Conservation (phyloP, 108 stramenopile genomes). For the Heterococcus sp. region DNA sequence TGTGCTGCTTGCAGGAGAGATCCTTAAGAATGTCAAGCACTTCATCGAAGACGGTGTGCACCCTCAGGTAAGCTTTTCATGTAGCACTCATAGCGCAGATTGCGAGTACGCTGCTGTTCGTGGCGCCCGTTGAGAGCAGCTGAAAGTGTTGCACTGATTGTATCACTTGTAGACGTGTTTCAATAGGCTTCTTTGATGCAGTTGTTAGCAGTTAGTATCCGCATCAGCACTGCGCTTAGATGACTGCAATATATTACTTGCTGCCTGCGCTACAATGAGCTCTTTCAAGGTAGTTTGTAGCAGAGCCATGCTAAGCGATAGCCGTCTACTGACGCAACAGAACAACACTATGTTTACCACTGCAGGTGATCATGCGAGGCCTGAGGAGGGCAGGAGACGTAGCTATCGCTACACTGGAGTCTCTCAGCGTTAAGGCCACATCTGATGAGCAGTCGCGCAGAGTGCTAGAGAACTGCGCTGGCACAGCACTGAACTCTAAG, state of each 20-base stretch:
- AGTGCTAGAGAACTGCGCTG: constrained; percentile 89
- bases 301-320: background rate
- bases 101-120: too few relatives aligned
- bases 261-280: background rate
- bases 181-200: background rate
- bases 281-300: background rate
- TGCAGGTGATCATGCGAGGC: constrained; percentile 49
- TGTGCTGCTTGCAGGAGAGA: constrained; percentile 86
- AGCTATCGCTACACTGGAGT: constrained; percentile 71
- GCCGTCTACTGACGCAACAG: background rate
- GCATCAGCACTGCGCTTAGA: background rate
- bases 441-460: constrained; percentile 64
- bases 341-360: background rate
- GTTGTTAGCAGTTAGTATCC: background rate
- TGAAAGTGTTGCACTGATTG: background rate
- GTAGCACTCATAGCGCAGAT: too few relatives aligned
- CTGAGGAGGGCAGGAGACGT: constrained; percentile 68
- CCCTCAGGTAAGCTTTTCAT: constrained; percentile 80
- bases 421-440: constrained; percentile 61
- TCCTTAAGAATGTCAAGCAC: constrained; percentile 87
- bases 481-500: constrained; percentile 96
- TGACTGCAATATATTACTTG: background rate
- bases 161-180: background rate
- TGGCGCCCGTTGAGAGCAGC: background rate
- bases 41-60: constrained; percentile 98